Conservation (phyloP, 257 asterid species). For the Mentha longifolia region DNA sequence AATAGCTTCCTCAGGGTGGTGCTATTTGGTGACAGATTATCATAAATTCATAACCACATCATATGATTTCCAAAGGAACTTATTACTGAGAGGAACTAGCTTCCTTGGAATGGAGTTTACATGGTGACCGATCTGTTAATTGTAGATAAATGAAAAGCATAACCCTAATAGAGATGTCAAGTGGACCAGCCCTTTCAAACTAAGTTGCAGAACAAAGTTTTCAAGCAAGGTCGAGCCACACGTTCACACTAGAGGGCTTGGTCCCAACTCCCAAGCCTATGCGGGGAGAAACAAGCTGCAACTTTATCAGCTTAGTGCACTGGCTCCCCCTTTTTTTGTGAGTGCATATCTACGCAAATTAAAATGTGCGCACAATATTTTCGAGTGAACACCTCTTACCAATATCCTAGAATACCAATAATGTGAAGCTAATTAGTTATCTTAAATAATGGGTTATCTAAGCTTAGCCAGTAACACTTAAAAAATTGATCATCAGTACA, state of each 20-base stretch:
- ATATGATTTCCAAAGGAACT: no score
- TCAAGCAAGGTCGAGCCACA: background rate
- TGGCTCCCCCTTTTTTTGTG: no score
- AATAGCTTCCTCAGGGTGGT: no score
- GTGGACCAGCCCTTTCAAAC: background rate
- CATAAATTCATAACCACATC: no score
- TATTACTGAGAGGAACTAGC: no score
- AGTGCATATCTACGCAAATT: background rate
- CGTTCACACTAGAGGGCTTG: background rate
- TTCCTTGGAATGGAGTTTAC: no score
- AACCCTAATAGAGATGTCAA: background rate
- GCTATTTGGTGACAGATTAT: background rate
- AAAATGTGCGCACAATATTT: background rate
- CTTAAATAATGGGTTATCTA: background rate
- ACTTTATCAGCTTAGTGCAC: background rate
- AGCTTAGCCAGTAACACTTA: background rate
- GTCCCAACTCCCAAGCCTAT: background rate
- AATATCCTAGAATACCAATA: background rate
- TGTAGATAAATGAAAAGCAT: background rate
- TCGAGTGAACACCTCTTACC: background rate
- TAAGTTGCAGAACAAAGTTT: background rate
- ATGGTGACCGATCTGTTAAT: background rate
- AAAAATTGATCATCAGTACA: no score
- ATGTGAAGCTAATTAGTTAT: background rate
- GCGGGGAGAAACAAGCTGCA: background rate